Evolutionary conservation across 768 basidiomycete species (phyloP), one percentile per base, ranked within the genome.

Genomic region (Russula earlei): DNA sequence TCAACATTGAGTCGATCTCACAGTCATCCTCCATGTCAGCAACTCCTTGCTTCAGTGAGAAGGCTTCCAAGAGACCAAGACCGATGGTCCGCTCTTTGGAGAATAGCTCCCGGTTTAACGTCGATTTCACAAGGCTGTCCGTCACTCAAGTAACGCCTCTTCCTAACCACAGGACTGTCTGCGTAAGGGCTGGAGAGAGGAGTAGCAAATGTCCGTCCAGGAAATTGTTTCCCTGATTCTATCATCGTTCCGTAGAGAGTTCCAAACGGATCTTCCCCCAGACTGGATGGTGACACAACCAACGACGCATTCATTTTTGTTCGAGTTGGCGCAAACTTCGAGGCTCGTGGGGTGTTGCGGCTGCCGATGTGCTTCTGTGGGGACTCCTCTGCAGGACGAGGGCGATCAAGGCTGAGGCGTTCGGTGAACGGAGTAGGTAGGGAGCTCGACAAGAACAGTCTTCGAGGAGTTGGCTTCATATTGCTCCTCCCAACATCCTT

Each of bases 321-420:
- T 45, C 50, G 57, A 47, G 52, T 20, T 10, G 48, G 22, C 12
- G 47, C 67, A 67, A 58, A 58, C 52, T 38, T 59, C 36, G 38
- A 34, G 22, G 34, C 14, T 12, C 49, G 49, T 25, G 58, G 43
- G 15, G 58, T 56, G 38, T 9, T n/a, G 42, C 58, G 58, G 27
- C 22, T 19, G 10, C 48, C 58, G 12, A 59, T 44, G 25, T 31
- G 54, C 44, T 46, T 55, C 24, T 78, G 67, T n/a, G 81, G 79
- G 1, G 80, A 81, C 54, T 75, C 77, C 45, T 76, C 75, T 37
- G 70, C 61, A 5, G 67, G 71, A 69, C 61, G 61, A 34, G 45
- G 29, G 14, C 54, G 52, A 44, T 61, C 52, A 14, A 51, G 65
- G 64, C 64, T 69, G 52, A 67, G 61, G 29, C 61, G 68, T 61